phyloP scores from a whole-genome alignment of 345 rosid species.

The Rhizophora apiculata region DNA sequence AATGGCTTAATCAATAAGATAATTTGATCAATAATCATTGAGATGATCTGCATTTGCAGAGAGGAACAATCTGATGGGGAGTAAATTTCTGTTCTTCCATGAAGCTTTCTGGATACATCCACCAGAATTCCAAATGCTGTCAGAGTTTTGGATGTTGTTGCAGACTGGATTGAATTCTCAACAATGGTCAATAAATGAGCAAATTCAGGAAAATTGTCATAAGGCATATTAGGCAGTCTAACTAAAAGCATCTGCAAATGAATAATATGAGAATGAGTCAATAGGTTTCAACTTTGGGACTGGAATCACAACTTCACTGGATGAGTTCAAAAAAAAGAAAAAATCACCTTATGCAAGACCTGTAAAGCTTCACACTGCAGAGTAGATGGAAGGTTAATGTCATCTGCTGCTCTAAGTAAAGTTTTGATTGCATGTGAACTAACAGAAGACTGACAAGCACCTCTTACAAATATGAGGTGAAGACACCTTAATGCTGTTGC shows the following conservation, averaged over 20 bases:
- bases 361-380: constrained; percentile 61
- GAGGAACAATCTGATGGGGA: constrained; percentile 28
- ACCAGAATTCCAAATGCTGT: constrained; percentile 47
- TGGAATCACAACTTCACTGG: background rate
- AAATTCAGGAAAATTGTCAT: constrained; percentile 38
- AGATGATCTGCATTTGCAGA: constrained; percentile 36
- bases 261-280: background rate
- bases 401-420: constrained; percentile 38
- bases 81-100: constrained; percentile 28
- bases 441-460: constrained; percentile 37
- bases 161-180: constrained; percentile 47
- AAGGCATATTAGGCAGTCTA: constrained; percentile 23
- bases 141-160: constrained; percentile 39
- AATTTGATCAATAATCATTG: constrained; percentile 40
- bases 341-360: constrained; percentile 55
- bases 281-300: background rate
- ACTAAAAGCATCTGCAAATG: constrained; percentile 55
- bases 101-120: constrained; percentile 33
- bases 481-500: constrained; percentile 65
- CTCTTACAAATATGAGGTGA: constrained; percentile 41
- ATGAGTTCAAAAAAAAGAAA: background rate
- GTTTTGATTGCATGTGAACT: constrained; percentile 23
- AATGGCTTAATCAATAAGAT: constrained; percentile 33
- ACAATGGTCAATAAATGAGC: constrained; percentile 39
- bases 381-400: constrained; percentile 41